Evolutionary conservation across 345 rosid genomes (phyloP).

Genomic region (Hibiscus tridactylites): DNA sequence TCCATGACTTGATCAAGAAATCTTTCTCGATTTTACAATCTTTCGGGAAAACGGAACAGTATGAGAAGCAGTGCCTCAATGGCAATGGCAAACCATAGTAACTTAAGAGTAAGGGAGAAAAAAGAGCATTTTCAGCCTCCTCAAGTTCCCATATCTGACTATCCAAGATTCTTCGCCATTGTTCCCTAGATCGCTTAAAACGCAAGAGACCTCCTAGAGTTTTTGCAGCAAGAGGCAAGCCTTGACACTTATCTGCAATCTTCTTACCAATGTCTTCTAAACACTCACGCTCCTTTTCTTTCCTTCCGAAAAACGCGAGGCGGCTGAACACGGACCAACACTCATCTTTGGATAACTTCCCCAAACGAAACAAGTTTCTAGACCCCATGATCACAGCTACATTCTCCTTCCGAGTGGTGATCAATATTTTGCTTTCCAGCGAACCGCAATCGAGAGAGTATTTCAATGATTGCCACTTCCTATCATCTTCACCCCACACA

Average conservation of each 20-base stretch:
- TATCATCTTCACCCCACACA: not conserved
- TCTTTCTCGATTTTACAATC: not conserved
- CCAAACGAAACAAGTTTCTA: not conserved
- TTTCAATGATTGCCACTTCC: not conserved
- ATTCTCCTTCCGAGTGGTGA: not conserved
- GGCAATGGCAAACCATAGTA: not conserved
- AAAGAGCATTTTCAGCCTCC: not conserved
- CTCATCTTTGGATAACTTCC: not conserved
- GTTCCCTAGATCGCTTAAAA: not conserved
- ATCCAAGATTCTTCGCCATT: conserved; percentile 1
- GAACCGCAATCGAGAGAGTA: not conserved
- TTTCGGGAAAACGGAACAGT: conserved; percentile 3
- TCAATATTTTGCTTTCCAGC: not conserved
- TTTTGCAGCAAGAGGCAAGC: not conserved
- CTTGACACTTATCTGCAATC: not conserved
- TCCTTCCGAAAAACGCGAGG: not conserved
- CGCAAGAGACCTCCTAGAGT: not conserved
- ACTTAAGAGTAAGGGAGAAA: not conserved
- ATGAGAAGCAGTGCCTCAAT: not conserved
- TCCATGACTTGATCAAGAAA: not conserved
- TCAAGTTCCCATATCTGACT: not conserved
- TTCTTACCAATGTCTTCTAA: not conserved
- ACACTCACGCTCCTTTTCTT: not conserved
- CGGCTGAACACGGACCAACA: not conserved
- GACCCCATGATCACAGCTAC: not conserved